phyloP scores from a whole-genome alignment of 345 rosid species.

The Kernera saxatilis region DNA sequence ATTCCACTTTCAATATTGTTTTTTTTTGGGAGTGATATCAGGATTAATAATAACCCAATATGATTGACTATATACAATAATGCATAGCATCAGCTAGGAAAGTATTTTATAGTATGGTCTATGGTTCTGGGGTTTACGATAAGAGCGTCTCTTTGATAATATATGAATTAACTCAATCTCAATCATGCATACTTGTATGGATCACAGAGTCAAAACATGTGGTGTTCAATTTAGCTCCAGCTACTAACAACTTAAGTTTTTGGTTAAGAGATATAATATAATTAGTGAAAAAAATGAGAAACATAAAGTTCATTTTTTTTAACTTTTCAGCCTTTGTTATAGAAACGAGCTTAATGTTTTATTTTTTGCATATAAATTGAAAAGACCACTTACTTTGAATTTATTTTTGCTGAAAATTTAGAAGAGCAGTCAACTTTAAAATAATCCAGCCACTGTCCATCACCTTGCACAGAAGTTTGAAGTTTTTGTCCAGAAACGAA shows the following conservation, averaged over 20 bases:
- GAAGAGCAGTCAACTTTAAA: background rate
- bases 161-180: background rate
- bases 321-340: background rate
- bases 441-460: background rate
- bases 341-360: background rate
- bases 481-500: background rate
- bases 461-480: background rate
- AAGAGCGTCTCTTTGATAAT: background rate
- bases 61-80: background rate
- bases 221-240: background rate
- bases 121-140: background rate
- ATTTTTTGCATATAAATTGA: background rate
- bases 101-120: background rate
- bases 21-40: background rate
- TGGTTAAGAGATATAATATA: background rate
- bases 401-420: background rate
- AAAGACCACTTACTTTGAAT: background rate
- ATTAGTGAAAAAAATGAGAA: background rate
- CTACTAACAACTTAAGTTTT: background rate
- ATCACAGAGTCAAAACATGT: background rate
- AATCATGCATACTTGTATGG: slow-evolving; percentile 6
- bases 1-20: background rate
- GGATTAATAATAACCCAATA: background rate
- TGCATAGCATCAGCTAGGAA: background rate
- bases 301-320: background rate